phyloP scores from a whole-genome alignment of 106 monocot genomes.

The Triglochin maritima region DNA sequence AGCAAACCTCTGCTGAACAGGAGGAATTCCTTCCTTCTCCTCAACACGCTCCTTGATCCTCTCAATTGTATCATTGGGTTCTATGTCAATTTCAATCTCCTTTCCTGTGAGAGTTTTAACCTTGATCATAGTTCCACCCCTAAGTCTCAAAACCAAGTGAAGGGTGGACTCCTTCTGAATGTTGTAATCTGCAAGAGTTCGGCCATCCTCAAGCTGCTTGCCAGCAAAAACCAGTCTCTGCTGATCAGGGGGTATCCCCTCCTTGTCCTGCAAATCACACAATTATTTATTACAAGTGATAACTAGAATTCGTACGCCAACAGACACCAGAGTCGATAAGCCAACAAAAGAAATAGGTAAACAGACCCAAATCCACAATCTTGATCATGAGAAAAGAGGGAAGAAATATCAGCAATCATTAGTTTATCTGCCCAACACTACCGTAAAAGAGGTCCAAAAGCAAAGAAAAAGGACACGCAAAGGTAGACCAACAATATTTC shows the following conservation, averaged over 20 bases:
- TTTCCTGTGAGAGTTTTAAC: conserved; percentile 14
- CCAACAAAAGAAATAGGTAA: too few species aligned
- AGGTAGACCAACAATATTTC: too few species aligned
- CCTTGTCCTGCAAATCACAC: conserved; percentile 9
- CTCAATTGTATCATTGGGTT: conserved; percentile 14
- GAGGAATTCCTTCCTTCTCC: conserved; percentile 18
- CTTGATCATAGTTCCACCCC: conserved; percentile 14
- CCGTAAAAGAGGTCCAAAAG: too few species aligned
- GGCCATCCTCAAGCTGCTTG: conserved; percentile 16
- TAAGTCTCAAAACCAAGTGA: conserved; percentile 14
- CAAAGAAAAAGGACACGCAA: too few species aligned
- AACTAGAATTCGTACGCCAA: too few species aligned
- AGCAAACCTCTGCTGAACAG: conserved; percentile 12
- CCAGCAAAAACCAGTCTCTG: conserved; percentile 15
- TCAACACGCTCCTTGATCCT: conserved; percentile 17
- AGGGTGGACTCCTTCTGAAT: conserved; percentile 17
- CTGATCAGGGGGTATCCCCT: conserved; percentile 14
- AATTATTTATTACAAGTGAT: background rate
- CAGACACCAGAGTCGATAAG: too few species aligned
- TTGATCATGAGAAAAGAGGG: too few species aligned
- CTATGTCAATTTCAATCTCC: conserved; percentile 16
- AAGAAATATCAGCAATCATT: too few species aligned
- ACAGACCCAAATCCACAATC: too few species aligned
- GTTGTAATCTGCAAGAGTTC: conserved; percentile 20
- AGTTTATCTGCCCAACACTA: too few species aligned